Percentiles rank a stretch among this genome's conserved stretches.
These are phyloP conservation scores for Plenodomus lindquistii DNA, from an alignment of 2,329 filamentous ascomycete species.

Conservation along the genomic window DNA sequence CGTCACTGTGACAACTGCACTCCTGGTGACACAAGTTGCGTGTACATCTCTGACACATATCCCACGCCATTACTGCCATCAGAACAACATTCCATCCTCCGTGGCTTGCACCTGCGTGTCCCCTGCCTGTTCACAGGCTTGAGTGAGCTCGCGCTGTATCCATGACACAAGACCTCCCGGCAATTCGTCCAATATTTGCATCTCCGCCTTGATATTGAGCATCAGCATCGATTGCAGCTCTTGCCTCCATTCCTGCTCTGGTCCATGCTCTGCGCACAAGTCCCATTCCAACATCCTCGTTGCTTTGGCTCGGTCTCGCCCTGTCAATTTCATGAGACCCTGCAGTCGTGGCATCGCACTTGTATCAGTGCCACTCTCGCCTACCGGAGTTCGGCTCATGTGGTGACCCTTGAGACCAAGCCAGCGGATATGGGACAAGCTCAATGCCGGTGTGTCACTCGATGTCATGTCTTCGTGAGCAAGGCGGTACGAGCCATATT, in stretches of 20 bases:
- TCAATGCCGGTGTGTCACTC: slow-evolving; percentile 30
- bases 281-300: slow-evolving; percentile 55
- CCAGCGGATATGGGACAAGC: slow-evolving; percentile 61
- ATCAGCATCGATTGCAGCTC: slow-evolving; percentile 76
- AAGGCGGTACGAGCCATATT: slow-evolving; percentile 66
- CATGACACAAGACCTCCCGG: slow-evolving; percentile 37
- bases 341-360: slow-evolving; percentile 30
- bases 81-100: slow-evolving; percentile 36
- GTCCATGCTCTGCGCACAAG: slow-evolving; percentile 34
- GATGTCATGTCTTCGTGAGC: slow-evolving; percentile 60
- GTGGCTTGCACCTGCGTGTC: slow-evolving; percentile 11
- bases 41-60: neutral
- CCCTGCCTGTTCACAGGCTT: slow-evolving; percentile 5
- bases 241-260: slow-evolving; percentile 49
- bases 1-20: slow-evolving; percentile 1
- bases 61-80: neutral
- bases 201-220: slow-evolving; percentile 75
- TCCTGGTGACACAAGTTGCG: neutral
- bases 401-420: slow-evolving; percentile 60
- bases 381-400: slow-evolving; percentile 21
- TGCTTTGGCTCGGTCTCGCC: slow-evolving; percentile 63
- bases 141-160: slow-evolving; percentile 27
- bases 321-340: slow-evolving; percentile 56
- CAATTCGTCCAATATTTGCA: slow-evolving; percentile 66
- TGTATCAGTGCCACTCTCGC: slow-evolving; percentile 15